Base-by-base conservation (phyloP, 2,329 filamentous ascomycete genomes). In the Sporothrix brunneoviolacea region DNA sequence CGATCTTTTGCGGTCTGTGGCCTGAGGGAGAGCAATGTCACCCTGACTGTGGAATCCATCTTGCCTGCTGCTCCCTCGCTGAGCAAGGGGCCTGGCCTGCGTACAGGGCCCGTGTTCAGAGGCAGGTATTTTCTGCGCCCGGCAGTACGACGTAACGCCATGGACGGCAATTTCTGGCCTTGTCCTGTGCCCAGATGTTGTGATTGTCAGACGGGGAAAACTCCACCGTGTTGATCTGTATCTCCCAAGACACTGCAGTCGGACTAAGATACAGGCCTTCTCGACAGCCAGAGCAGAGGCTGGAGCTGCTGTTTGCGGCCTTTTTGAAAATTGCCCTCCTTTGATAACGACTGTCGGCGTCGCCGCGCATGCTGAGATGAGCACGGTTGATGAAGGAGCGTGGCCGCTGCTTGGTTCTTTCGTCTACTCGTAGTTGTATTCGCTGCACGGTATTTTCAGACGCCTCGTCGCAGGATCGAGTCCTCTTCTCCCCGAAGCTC, bases 171-270 rank as follows among this genome's bases (percentile, higher is more conserved):
- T 24, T 39, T 21, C 9, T 42, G 38, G 7, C 22, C 19, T 45
- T 27, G 13, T 19, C 13, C 27, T 39, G 35, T 48, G 35, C 36
- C 36, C 27, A 39, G 30, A 18, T 22, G 45, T 39, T 27, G 18
- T 5, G 30, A 39, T 48, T 22, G 39, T 12, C 44, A 16, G 33
- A 5, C 21, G 15, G 22, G 21, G 4, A 8, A 32, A 43, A 13
- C 16, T 15, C 28, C 27, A 45, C n/a, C 22, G 21, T 30, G 49
- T 19, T 41, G 49, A 51, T 46, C 50, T 24, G 37, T 19, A 47
- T 51, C 41, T 42, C 43, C 18, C 32, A 16, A 18, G 22, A 15
- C 9, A 44, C 24, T 44, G n/a, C n/a, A n/a, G n/a, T n/a, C n/a
- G n/a, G n/a, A n/a, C n/a, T n/a, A n/a, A n/a, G n/a, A n/a, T n/a